Evolutionary conservation across 805 yeast genomes (phyloP), one percentile per base, ranked within the genome.

Genomic region (Candida pseudoglaebosa): DNA sequence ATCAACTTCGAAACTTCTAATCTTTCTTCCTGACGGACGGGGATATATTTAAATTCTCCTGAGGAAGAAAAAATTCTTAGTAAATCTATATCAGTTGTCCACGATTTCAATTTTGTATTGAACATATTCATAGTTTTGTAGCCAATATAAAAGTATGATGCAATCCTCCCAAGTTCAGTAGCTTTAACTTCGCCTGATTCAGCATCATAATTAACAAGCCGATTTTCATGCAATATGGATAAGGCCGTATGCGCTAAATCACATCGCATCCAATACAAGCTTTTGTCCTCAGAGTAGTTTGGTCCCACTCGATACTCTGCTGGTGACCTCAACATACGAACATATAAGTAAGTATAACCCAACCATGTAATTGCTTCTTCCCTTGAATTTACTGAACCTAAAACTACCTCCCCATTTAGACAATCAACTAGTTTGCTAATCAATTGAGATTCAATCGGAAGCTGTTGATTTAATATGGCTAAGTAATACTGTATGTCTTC

Each of bases 391-490:
- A 91, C 73, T 2, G 80, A 70, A 0, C 96, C 96, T 3, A 77
- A 56, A 3, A 80, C 95, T 33, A 91, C 68, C 54, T 91, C 98
- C 0, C 98, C 97, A 62, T 91, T 91, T 32, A 91, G 47, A 40
- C 65, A 75, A 57, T 90, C 96, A 0, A 83, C 80, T 17, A 91
- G 53, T 44, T 71, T 77, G 13, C 81, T 61, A 65, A 86, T 75
- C 40, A 91, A 58, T 54, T 88, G 95, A 2, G 96, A 86, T 59
- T 91, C 97, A 38, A 91, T 91, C 0, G 97, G 96, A 12, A 91
- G 63, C 53, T 89, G 95, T 48, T 89, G 95, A 55, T 89, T 90
- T 46, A 89, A 67, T n/a, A 91, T 75, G 0, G 96, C 95, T 51
- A 93, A 70, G 53, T 89, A 91, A 55, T 88, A 90, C 47, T 86